Evolutionary conservation across 257 asterid genomes (phyloP).

Genomic region (Nicotiana undulata): DNA sequence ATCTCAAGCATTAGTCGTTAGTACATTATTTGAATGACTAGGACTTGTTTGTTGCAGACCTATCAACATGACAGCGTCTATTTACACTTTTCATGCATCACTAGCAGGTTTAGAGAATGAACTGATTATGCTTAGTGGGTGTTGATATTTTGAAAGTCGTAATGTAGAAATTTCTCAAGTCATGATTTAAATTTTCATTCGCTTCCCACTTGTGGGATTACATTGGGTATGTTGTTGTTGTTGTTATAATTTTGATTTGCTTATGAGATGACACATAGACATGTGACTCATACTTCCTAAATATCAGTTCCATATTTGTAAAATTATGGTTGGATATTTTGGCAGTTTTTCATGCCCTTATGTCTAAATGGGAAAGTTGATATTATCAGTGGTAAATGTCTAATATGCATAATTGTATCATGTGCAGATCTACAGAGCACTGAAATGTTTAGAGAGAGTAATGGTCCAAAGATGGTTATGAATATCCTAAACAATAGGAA

Average conservation of each 20-base stretch:
- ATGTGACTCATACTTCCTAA: neutral
- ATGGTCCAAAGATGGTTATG: slow-evolving; percentile 59
- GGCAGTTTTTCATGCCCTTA: neutral
- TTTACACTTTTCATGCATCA: neutral
- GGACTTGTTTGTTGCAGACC: neutral
- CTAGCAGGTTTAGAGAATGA: neutral
- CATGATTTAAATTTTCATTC: neutral
- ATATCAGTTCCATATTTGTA: neutral
- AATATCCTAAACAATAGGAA: slow-evolving; percentile 42
- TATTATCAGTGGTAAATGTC: neutral
- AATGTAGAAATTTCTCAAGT: neutral
- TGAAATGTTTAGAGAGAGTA: slow-evolving; percentile 55
- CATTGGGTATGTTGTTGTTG: no score
- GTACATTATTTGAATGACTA: neutral
- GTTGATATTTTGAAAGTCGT: neutral
- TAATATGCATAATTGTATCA: neutral
- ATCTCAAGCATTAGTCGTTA: neutral
- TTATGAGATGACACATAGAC: no score
- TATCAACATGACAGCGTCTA: neutral
- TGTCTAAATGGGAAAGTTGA: neutral
- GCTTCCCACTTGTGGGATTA: no score
- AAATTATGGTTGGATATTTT: neutral
- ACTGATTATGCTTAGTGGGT: neutral
- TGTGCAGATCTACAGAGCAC: slow-evolving; percentile 77
- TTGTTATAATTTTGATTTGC: no score